Base-by-base conservation (phyloP, 148 eudicot species). In the Fagopyrum tataricum region DNA sequence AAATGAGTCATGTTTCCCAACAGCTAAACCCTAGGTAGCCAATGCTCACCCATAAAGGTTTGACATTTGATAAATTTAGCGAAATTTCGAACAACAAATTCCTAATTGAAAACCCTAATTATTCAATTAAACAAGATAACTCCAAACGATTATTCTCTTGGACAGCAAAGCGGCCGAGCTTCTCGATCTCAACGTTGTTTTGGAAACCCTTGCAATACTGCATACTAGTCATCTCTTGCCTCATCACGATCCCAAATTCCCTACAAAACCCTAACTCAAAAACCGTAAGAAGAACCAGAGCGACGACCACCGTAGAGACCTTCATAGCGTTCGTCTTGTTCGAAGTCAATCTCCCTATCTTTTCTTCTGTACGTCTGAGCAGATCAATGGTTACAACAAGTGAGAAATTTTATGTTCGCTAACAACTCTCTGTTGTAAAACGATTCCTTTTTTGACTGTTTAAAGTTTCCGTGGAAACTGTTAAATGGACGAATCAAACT, bases 81-180 rank as follows among this genome's bases (percentile, higher is more conserved):
- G 37, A 23, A 52, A 21, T 0, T 52, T 52, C 58, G 18, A 52
- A 52, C 58, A 17, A 5, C 18, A 24, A 59, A 10, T 59, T n/a
- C 18, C 17, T 20, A 26, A 31, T 31, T 31, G 37, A 31, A 37
- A 14, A 42, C 43, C 67, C n/a, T 8, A 31, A 64, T 31, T 5
- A 5, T 31, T 31, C 6, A 64, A 64, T 13, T 8, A 51, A 42
- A 42, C 4, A 70, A 31, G 51, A 70, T 70, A 70, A 51, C 72
- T 43, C 48, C 52, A 42, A 18, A 44, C 72, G 72, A 46, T 70
- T 70, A 46, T 70, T 51, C 52, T 70, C 72, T 46, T 70, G 17
- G 72, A 70, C 72, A 9, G 72, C 72, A 70, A 70, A 70, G 18
- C 72, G 72, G 17, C 31, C 72, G 31, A 70, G 72, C 17, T 37